Evolutionary conservation across 2,329 filamentous ascomycete species (phyloP).

Genomic region (Coniochaeta sp.): DNA sequence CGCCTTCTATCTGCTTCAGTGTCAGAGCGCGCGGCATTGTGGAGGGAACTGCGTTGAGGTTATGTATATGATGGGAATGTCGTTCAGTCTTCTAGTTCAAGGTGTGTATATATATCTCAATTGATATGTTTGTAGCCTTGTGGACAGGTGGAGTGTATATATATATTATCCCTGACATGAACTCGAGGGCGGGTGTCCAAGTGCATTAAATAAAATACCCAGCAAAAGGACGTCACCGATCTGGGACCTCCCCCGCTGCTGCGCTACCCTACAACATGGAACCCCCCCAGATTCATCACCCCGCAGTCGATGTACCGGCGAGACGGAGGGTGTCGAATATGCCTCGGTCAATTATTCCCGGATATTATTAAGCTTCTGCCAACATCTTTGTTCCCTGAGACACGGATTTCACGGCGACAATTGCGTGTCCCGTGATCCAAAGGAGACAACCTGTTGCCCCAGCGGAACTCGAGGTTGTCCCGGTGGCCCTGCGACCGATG

Average conservation of each 20-base stretch:
- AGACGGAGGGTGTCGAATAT: not conserved
- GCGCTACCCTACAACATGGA: too few species aligned
- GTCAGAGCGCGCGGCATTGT: slow-evolving; percentile 50
- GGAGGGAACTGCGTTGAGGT: not conserved
- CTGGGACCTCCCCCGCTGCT: too few species aligned
- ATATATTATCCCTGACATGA: not conserved
- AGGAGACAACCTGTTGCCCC: not conserved
- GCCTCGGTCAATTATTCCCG: not conserved
- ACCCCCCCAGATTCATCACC: too few species aligned
- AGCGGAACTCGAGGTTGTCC: not conserved
- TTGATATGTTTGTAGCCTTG: not conserved
- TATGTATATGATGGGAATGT: not conserved
- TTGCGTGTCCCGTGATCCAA: not conserved
- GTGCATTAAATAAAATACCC: too few species aligned
- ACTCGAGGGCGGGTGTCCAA: not conserved
- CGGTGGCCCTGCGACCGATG: not conserved
- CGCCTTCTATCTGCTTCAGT: slow-evolving; percentile 61
- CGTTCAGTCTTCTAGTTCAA: not conserved
- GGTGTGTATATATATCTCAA: not conserved
- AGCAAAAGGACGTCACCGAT: not conserved
- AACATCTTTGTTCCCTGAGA: not conserved
- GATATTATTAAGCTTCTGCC: not conserved
- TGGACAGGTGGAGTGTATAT: not conserved
- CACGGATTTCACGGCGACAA: not conserved
- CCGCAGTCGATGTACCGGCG: not conserved